Base-by-base conservation (phyloP, 2,329 filamentous ascomycete species). In the Capronia americana region DNA sequence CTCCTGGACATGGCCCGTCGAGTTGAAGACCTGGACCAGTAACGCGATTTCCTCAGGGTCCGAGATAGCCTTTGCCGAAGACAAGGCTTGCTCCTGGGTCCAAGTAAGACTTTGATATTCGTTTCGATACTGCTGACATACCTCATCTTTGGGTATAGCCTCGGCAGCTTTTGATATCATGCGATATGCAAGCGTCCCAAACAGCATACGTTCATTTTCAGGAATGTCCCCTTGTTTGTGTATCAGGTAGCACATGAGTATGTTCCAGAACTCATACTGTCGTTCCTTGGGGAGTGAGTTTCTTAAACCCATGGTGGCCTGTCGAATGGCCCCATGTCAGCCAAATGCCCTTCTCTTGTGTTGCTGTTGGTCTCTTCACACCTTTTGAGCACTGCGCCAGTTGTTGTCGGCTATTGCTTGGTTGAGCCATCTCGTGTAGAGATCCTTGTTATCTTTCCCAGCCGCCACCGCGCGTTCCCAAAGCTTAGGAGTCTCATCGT, bases 351-450 rank as follows among this genome's bases (percentile, higher is more conserved):
- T 20, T 68, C 61, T 66, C 64, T 69, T 68, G 59, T 46, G 50
- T 32, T n/a, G 10, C 64, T 48, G 28, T 48, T 41, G 24, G 63
- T 51, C 51, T 50, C 65, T 34, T 64, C 78, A 61, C 64, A 83
- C 82, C 79, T 83, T 83, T 68, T 83, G 82, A 46, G 82, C 82
- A 56, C 78, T 79, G 68, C 79, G 80, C 78, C 80, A 83, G 63
- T 82, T 77, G 54, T 75, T 74, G 30, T 72, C 73, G 28, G 80
- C 75, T 66, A 81, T 80, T 14, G 79, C 77, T 57, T 76, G 73
- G 4, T 74, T 74, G 62, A 83, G 82, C 81, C 82, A 83, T 63
- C 74, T 76, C 71, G 76, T 76, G 66, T 81, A 78, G 11, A 84
- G 73, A 26, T 81, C 79, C 41, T 78, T 71, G 61, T 82, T 79